Evolutionary conservation across 2,329 filamentous ascomycete genomes (phyloP).

Genomic region (Ascochyta fabae): DNA sequence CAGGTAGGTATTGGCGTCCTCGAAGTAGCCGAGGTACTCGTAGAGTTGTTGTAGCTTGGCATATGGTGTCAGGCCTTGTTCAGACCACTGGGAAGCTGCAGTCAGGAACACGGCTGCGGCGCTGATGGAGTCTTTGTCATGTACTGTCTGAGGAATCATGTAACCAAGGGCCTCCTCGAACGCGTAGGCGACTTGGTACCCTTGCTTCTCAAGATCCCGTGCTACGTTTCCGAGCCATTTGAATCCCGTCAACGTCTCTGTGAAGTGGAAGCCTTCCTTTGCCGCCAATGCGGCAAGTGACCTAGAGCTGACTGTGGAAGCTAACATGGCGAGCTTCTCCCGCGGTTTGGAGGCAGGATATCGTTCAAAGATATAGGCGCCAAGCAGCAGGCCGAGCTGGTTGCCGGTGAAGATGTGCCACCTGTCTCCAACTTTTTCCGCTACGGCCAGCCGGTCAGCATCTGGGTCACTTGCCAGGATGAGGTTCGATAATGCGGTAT

Average conservation of each 20-base stretch:
- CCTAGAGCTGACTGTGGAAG: slow-evolving; percentile 68
- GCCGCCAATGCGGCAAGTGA: slow-evolving; percentile 66
- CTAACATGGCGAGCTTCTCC: slow-evolving; percentile 61
- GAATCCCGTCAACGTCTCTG: slow-evolving; percentile 70
- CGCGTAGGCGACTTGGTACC: slow-evolving; percentile 62
- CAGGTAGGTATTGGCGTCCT: slow-evolving; percentile 69
- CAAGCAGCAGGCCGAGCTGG: slow-evolving; percentile 67
- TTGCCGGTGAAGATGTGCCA: slow-evolving; percentile 72
- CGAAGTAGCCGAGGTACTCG: slow-evolving; percentile 64
- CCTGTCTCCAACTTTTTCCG: slow-evolving; percentile 61
- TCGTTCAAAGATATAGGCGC: slow-evolving; percentile 62
- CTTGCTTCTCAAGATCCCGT: slow-evolving; percentile 55
- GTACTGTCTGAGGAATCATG: slow-evolving; percentile 68
- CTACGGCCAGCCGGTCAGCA: slow-evolving; percentile 68
- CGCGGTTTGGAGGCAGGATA: slow-evolving; percentile 45
- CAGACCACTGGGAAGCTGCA: slow-evolving; percentile 59
- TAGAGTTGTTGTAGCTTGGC: slow-evolving; percentile 65
- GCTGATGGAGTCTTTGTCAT: slow-evolving; percentile 70
- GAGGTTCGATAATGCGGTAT: slow-evolving; percentile 55
- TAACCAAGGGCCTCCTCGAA: slow-evolving; percentile 72
- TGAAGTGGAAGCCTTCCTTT: slow-evolving; percentile 62
- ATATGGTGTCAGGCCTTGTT: slow-evolving; percentile 62
- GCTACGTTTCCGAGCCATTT: slow-evolving; percentile 72
- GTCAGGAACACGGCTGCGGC: slow-evolving; percentile 66
- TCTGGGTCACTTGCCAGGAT: slow-evolving; percentile 70